phyloP scores from a whole-genome alignment of 2,329 filamentous ascomycete genomes.

The Penicillium sp. region DNA sequence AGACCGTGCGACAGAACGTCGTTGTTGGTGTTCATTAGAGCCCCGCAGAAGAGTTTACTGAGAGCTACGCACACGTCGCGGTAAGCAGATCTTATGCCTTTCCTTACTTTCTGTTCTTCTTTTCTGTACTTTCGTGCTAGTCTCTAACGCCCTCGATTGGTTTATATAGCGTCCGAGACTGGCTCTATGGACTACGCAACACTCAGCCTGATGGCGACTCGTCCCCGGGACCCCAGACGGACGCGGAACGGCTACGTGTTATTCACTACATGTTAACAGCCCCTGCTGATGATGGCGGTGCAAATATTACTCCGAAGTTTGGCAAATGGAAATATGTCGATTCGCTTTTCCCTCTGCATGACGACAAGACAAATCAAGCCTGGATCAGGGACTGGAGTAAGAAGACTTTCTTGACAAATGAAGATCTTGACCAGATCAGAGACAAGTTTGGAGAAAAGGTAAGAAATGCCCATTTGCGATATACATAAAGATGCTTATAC shows the following conservation, averaged over 20 bases:
- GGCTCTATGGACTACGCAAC: slow-evolving; percentile 85
- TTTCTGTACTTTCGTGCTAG: background rate
- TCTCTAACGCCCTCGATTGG: background rate
- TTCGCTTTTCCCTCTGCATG: slow-evolving; percentile 75
- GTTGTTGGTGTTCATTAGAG: slow-evolving; percentile 78
- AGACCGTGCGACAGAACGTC: slow-evolving; percentile 72
- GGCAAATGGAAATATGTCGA: slow-evolving; percentile 71
- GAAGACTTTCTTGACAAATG: slow-evolving; percentile 43
- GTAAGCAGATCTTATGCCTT: slow-evolving; percentile 33
- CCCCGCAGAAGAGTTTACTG: slow-evolving; percentile 71
- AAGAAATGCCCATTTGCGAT: slow-evolving; percentile 10
- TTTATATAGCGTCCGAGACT: slow-evolving; percentile 74
- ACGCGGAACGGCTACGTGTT: slow-evolving; percentile 82
- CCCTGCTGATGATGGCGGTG: slow-evolving; percentile 69
- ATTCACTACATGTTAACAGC: slow-evolving; percentile 82
- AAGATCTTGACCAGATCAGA: slow-evolving; percentile 71
- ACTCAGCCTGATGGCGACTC: slow-evolving; percentile 68
- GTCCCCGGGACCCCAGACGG: slow-evolving; percentile 76
- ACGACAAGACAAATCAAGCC: slow-evolving; percentile 68
- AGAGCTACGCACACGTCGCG: slow-evolving; percentile 80
- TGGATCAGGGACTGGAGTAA: slow-evolving; percentile 74
- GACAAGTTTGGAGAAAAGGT: slow-evolving; percentile 67
- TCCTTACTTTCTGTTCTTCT: background rate
- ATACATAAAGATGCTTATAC: background rate
- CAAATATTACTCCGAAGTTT: slow-evolving; percentile 67